Conservation (phyloP, 768 basidiomycete genomes). For the Cantharellus cinnabarinus region DNA sequence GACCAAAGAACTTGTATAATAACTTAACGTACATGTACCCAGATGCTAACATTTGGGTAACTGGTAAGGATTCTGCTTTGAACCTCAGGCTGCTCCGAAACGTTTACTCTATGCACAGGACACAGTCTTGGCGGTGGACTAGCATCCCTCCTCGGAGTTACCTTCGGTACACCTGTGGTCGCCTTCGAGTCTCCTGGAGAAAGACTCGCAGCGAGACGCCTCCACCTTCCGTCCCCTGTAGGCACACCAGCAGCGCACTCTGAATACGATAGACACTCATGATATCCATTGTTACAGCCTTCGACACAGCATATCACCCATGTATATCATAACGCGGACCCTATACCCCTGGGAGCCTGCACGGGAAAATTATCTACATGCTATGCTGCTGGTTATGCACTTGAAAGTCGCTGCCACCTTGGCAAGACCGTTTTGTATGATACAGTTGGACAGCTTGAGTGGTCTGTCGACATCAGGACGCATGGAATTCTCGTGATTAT, state of each 20-base stretch:
- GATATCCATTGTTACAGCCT: background rate
- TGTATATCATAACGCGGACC: slow-evolving; percentile 85
- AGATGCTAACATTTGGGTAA: slow-evolving; percentile 71
- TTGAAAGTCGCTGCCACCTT: slow-evolving; percentile 74
- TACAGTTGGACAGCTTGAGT: slow-evolving; percentile 45
- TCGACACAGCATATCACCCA: slow-evolving; percentile 21
- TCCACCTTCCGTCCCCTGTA: slow-evolving; percentile 8
- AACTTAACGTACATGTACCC: slow-evolving; percentile 86
- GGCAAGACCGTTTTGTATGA: slow-evolving; percentile 72
- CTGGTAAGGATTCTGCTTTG: slow-evolving; percentile 22
- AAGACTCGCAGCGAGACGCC: slow-evolving; percentile 45
- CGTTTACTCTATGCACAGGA: slow-evolving; percentile 12
- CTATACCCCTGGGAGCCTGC: slow-evolving; percentile 72
- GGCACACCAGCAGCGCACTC: background rate
- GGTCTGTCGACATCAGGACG: slow-evolving; percentile 58
- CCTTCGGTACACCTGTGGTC: slow-evolving; percentile 85
- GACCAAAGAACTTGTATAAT: slow-evolving; percentile 66
- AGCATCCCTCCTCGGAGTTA: slow-evolving; percentile 63
- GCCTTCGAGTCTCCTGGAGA: slow-evolving; percentile 86
- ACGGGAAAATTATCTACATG: slow-evolving; percentile 61
- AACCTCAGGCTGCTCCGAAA: background rate
- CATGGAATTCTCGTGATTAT: slow-evolving; percentile 54
- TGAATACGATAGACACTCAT: background rate
- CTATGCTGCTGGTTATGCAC: slow-evolving; percentile 65
- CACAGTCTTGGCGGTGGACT: slow-evolving; percentile 78